Base-by-base conservation (phyloP, 2,329 filamentous ascomycete genomes). In the Cordyceps militaris region DNA sequence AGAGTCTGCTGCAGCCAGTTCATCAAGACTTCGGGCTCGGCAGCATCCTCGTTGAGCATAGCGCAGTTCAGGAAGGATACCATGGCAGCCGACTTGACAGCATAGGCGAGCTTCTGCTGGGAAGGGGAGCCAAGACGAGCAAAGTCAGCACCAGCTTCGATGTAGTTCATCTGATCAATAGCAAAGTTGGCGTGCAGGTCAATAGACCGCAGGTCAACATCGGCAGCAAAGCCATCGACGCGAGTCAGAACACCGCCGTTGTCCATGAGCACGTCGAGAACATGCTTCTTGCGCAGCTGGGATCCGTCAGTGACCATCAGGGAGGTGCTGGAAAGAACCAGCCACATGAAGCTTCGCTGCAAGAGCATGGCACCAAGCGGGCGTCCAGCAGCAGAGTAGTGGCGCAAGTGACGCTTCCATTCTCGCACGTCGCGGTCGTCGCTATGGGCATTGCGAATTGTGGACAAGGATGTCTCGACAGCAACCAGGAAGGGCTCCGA, bases 101-200 rank as follows among this genome's bases (percentile, higher is more conserved):
- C 86, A 65, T 89, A 91, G 4, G 92, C 90, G 56, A 97, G 80
- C 60, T 81, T 85, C 72, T 97, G 93, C 69, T 97, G 92, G 74
- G 88, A 92, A 6, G 86, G 80, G 1, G 92, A 93, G 58, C 89
- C 89, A 59, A 97, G 82, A 3, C 69, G 69, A 44, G 96, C 78
- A 69, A 96, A 97, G 71, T 97, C 94, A 1, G 91, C 87, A 59
- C 89, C 89, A 50, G 91, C 91, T 63, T 97, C 92, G 21, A 99
- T 77, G 52, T 92, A 83, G 64, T 86, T 85, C 78, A 97, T 90
- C 68, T 96, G 88, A 61, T 96, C 88, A 11, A 84, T 79, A 34
- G 91, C 86, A 62, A 96, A 83, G 48, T 82, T 82, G 1, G 89
- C 84, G 62, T 94, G 82, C 10, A 78, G 75, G 61, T 86, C 82